phyloP scores from a whole-genome alignment of 2,329 filamentous ascomycete species.

The Podosphaera fusca region DNA sequence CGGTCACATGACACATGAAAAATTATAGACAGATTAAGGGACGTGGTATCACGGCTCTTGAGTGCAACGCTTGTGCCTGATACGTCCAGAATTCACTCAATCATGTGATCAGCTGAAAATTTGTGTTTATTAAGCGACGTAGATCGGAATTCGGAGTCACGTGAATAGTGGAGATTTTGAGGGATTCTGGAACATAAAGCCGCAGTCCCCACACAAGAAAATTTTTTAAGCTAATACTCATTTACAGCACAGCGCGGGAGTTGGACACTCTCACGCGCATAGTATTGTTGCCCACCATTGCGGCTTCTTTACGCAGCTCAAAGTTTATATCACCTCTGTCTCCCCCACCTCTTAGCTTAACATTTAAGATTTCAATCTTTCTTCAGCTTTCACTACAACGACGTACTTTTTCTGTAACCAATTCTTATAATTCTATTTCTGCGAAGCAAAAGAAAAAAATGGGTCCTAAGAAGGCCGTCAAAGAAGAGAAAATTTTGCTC shows the following conservation, averaged over 20 bases:
- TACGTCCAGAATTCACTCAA: no score
- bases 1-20: no score
- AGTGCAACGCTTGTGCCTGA: no score
- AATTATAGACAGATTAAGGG: no score
- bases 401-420: background rate
- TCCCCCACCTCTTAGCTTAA: no score
- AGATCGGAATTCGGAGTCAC: background rate
- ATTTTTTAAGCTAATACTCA: background rate
- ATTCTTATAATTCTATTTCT: slow-evolving; percentile 21
- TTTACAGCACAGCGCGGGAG: background rate
- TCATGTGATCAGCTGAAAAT: no score
- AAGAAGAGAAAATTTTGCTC: slow-evolving; percentile 90
- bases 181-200: background rate
- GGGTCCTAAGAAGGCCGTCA: slow-evolving; percentile 81
- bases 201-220: background rate
- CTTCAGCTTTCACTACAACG: background rate
- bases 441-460: slow-evolving; percentile 36
- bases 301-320: no score
- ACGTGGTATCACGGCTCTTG: no score
- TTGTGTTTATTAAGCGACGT: no score
- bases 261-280: background rate
- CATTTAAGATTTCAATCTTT: no score
- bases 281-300: background rate
- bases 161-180: background rate
- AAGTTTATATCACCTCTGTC: no score